Conservation (phyloP, 1,284 basidiomycete species). For the Rhodotorula glutinis region DNA sequence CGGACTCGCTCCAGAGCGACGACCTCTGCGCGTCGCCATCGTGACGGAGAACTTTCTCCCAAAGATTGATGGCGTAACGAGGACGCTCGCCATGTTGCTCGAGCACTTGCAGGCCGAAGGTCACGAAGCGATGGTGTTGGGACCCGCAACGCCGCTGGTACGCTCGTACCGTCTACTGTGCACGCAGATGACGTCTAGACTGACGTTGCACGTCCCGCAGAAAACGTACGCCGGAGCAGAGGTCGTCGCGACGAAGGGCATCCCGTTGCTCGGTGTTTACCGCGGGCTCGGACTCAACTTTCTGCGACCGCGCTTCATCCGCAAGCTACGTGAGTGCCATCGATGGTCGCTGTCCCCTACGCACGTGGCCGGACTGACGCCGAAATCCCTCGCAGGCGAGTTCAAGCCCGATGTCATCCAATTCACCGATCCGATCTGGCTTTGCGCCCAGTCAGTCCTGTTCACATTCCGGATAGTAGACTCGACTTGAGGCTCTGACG, state of each 20-base stretch:
- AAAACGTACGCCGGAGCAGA: conserved; percentile 56
- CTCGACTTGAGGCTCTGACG: too few species aligned
- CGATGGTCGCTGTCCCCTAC: background rate
- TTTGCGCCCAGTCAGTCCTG: conserved; percentile 3
- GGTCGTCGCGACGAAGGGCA: conserved; percentile 57
- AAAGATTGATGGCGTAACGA: conserved; percentile 57
- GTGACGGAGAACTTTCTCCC: conserved; percentile 47
- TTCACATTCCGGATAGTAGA: too few species aligned
- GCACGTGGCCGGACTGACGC: background rate
- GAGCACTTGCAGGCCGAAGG: conserved; percentile 57
- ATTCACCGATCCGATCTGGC: conserved; percentile 56
- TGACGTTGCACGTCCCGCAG: conserved; percentile 28
- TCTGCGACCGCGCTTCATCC: conserved; percentile 56
- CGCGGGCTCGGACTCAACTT: conserved; percentile 57
- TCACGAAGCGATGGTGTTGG: conserved; percentile 57
- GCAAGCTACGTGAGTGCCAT: conserved; percentile 44
- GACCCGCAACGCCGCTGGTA: conserved; percentile 56
- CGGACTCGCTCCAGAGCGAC: background rate
- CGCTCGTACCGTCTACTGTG: conserved; percentile 26
- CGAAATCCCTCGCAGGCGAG: conserved; percentile 41
- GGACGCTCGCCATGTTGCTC: conserved; percentile 57
- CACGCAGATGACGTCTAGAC: background rate
- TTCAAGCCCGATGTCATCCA: conserved; percentile 55
- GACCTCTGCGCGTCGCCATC: conserved; percentile 47
- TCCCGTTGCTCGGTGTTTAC: conserved; percentile 54